Base-by-base conservation (phyloP, 768 basidiomycete species). In the Brasilioporus rufonigricans region DNA sequence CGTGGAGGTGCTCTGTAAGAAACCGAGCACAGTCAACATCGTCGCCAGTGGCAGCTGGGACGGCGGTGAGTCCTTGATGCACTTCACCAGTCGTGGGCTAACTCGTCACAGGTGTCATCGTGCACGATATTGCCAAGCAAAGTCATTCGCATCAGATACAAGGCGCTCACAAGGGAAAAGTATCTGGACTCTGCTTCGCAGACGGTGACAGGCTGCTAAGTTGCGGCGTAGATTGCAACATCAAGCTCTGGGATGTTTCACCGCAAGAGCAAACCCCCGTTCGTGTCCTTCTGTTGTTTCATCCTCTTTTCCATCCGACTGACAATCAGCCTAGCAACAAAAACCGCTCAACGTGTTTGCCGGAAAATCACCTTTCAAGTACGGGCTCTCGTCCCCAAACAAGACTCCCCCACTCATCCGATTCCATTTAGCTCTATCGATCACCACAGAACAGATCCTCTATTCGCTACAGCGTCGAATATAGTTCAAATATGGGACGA, bases 401-500 rank as follows among this genome's bases (percentile, higher is more conserved):
- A 0, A 24, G 13, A 31, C 21, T n/a, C 2, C 21, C 23, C 24
- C 38, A 44, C 55, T 57, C 56, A 52, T 27, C 14, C 21, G 4
- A 41, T 44, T 52, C 35, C 32, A 8, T 62, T 93, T 63, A 96
- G 94, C 65, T 88, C 89, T 41, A 91, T 99, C 71, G 93, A 98
- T 63, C 97, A 98, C 66, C 97, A 98, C 68, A 82, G 88, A 44
- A 83, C 83, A 33, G 90, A 95, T 54, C 77, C 87, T n/a, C 71
- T 93, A 5, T 99, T 99, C 62, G 96, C 94, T 1, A 95, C 96
- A 0, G 94, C 93, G 2, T 96, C 93, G 0, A 92, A 88, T 62
- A 80, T 83, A 45, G 94, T 99, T 8, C 96, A 98, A 69, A 80
- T 99, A 61, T 99, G 97, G 97, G 97, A 99, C 62, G 93, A 98